Evolutionary conservation across 192 early-diverging fungal genomes (phyloP).

Genomic region (Chytriomyces sp.): DNA sequence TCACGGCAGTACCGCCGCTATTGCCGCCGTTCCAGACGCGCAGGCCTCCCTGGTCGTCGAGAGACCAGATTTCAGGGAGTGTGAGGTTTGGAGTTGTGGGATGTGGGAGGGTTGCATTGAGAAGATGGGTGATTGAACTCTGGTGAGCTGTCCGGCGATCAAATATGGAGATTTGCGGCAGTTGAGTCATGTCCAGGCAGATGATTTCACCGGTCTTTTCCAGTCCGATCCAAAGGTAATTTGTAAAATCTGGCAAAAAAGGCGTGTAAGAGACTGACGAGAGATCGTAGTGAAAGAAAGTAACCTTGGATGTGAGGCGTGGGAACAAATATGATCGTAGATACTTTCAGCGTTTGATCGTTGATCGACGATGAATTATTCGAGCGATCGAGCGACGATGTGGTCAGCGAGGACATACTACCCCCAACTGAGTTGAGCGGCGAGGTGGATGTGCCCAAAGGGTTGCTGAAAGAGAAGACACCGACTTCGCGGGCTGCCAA

Average conservation of each 20-base stretch:
- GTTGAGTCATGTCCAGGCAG: not conserved
- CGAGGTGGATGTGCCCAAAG: conserved; percentile 2
- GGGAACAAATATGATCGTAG: conserved; percentile 1
- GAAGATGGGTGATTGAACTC: conserved; percentile 6
- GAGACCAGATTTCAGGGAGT: conserved; percentile 9
- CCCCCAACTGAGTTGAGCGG: not conserved
- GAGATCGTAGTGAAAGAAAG: not conserved
- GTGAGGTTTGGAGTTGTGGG: not conserved
- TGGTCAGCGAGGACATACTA: not conserved
- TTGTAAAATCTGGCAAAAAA: not conserved
- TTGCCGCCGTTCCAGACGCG: conserved; percentile 16
- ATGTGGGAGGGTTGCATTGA: conserved; percentile 5
- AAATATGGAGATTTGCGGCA: not conserved
- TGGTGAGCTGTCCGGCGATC: not conserved
- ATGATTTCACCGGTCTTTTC: conserved; percentile 17
- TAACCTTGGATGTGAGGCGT: not conserved
- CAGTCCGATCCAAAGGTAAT: conserved; percentile 4
- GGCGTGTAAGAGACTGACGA: not conserved
- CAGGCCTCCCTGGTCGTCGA: conserved; percentile 24
- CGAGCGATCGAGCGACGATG: not conserved
- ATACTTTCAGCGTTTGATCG: not conserved
- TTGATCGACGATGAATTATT: not conserved
- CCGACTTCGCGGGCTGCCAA: not conserved
- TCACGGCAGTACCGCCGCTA: conserved; percentile 50
- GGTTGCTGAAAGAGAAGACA: conserved; percentile 6